Conservation (phyloP, 2,329 filamentous ascomycete species). For the Ambrosiella beaveri region DNA sequence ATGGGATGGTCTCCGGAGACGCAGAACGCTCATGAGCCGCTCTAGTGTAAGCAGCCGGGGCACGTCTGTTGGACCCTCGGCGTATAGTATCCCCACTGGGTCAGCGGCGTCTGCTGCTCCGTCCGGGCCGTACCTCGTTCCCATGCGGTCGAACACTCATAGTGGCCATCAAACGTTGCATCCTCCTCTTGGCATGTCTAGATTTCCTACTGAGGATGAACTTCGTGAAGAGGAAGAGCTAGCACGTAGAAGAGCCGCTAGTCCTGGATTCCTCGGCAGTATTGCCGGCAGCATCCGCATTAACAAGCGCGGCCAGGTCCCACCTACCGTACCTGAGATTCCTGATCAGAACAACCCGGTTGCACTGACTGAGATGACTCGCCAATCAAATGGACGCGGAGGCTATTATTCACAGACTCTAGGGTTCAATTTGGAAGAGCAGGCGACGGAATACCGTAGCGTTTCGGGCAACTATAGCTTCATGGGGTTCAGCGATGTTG, state of each 20-base stretch:
- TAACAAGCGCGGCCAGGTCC: slow-evolving; percentile 17
- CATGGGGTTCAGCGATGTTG: slow-evolving; percentile 18
- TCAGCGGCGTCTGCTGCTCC: slow-evolving; percentile 6
- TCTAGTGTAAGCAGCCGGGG: slow-evolving; percentile 13
- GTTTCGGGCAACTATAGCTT: slow-evolving; percentile 25
- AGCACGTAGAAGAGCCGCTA: slow-evolving; percentile 16
- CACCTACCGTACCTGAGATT: slow-evolving; percentile 23
- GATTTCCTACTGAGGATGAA: slow-evolving; percentile 54
- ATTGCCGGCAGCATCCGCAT: slow-evolving; percentile 38
- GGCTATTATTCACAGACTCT: slow-evolving; percentile 24
- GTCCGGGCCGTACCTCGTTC: not conserved
- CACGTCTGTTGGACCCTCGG: slow-evolving; percentile 14
- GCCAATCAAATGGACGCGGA: slow-evolving; percentile 24
- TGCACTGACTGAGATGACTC: slow-evolving; percentile 42
- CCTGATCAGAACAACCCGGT: slow-evolving; percentile 44
- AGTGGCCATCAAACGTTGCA: slow-evolving; percentile 27
- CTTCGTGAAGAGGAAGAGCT: slow-evolving; percentile 32
- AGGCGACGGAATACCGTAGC: slow-evolving; percentile 30
- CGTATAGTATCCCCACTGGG: slow-evolving; percentile 5
- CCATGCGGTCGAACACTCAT: slow-evolving; percentile 18
- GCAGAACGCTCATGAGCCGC: slow-evolving; percentile 30
- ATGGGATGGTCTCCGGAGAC: slow-evolving; percentile 77
- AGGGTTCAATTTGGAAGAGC: slow-evolving; percentile 29
- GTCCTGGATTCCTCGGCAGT: slow-evolving; percentile 33
- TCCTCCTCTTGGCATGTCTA: slow-evolving; percentile 75